A percentile compares a stretch with the other conserved stretches of the same genome.
Evolutionary conservation across 1,284 basidiomycete species (phyloP).

Genomic region (Moesziomyces sp.): DNA sequence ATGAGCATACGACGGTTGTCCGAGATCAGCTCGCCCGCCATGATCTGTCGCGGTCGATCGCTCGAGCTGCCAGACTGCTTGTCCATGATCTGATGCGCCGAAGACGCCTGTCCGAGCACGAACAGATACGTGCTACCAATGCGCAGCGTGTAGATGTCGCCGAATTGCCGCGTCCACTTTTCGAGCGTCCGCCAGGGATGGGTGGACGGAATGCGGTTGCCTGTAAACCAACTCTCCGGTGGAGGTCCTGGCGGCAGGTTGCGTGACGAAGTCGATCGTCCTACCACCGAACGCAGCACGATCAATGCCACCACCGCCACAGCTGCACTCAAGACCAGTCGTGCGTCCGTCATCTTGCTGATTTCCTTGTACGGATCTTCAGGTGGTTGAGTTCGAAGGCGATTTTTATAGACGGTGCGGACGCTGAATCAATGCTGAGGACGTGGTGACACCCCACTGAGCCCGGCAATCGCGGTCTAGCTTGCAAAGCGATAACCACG

Average conservation of each 20-base stretch:
- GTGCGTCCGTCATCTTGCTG: slow-evolving; percentile 4
- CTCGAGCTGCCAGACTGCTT: slow-evolving; percentile 12
- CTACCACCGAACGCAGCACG: background rate
- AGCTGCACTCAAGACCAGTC: background rate
- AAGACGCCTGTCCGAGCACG: slow-evolving; percentile 24
- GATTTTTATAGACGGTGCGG: too few species aligned
- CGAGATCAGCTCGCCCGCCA: slow-evolving; percentile 50
- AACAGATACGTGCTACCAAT: slow-evolving; percentile 22
- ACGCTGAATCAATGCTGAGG: too few species aligned
- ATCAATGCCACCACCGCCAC: background rate
- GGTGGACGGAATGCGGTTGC: slow-evolving; percentile 20
- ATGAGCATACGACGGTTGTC: slow-evolving; percentile 49
- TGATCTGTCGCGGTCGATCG: slow-evolving; percentile 30
- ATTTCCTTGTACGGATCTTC: background rate
- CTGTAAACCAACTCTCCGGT: slow-evolving; percentile 1
- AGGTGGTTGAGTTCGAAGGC: too few species aligned
- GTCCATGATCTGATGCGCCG: slow-evolving; percentile 34
- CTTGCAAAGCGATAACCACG: too few species aligned
- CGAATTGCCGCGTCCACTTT: slow-evolving; percentile 39
- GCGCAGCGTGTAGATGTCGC: slow-evolving; percentile 32
- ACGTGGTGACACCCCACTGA: too few species aligned
- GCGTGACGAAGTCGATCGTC: background rate
- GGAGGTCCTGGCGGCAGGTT: slow-evolving; percentile 23
- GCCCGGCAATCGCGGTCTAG: too few species aligned
- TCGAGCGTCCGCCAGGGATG: slow-evolving; percentile 37